Evolutionary conservation across 148 eudicot genomes (phyloP).

Genomic region (Persicaria maculosa): DNA sequence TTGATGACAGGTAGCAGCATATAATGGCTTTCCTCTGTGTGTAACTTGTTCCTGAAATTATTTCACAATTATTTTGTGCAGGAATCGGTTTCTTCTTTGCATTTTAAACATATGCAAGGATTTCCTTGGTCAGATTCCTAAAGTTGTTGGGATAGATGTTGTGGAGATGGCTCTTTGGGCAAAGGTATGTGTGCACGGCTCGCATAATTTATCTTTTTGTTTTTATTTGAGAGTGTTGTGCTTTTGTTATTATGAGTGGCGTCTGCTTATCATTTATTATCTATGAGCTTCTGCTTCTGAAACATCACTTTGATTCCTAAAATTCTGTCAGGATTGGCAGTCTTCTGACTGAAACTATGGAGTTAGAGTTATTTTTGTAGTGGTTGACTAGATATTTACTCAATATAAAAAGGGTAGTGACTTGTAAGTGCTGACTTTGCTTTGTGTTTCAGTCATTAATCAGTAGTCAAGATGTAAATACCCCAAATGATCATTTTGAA

Average conservation of each 20-base stretch:
- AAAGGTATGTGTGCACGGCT: constrained; percentile 39
- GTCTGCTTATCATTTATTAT: neutral
- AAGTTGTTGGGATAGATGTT: constrained; percentile 94
- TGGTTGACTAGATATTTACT: neutral
- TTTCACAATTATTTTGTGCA: constrained; percentile 17
- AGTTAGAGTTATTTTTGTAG: neutral
- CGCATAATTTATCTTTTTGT: neutral
- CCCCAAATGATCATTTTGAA: neutral
- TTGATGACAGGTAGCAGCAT: constrained; percentile 75
- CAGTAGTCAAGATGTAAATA: neutral
- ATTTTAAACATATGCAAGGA: constrained; percentile 82
- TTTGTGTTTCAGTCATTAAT: neutral
- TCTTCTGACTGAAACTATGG: neutral
- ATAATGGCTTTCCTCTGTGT: neutral
- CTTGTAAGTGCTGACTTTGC: neutral
- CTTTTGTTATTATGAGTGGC: neutral
- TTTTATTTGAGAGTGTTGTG: neutral
- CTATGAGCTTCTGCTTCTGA: neutral
- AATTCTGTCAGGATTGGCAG: neutral
- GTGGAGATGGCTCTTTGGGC: constrained; percentile 99
- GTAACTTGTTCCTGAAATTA: neutral
- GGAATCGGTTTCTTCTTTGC: constrained; percentile 83
- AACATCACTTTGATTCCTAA: neutral
- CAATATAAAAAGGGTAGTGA: neutral
- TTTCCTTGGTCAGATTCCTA: constrained; percentile 75